Base-by-base conservation (phyloP, 1,284 basidiomycete genomes). In the Ceratobasidium sp. region DNA sequence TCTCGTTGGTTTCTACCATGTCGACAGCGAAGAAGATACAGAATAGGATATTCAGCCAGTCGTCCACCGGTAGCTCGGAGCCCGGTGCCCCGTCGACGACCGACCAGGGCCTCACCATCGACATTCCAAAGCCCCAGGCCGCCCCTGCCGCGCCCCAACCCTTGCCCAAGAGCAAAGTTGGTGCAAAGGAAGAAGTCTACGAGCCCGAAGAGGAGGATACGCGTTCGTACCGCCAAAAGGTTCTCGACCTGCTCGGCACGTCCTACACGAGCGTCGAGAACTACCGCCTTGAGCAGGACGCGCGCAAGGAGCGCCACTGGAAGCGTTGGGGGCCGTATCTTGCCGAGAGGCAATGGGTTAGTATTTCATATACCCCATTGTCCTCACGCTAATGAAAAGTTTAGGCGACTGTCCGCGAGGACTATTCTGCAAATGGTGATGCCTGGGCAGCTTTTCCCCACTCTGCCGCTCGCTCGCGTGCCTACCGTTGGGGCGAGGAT, bases 371-470 rank as follows among this genome's bases (percentile, higher is more conserved):
- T 46, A 70, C 43, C 69, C 50, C 74, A 62, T 45, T 71, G 36
- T 6, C 46, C 39, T 46, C 21, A 39, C 36, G 28, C 69, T 64
- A 43, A 46, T 46, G 50, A 58, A 48, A 32, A 50, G 28, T 61
- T 34, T 48, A 75, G 3, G 96, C 95, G 36, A 98, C 96, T 26
- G 97, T 99, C 46, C 90, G 97, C 75, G 97, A 99, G 81, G 97
- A 99, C 81, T 99, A 99, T 83, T 98, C 96, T 55, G 89, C 86
- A 41, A 92, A 98, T 80, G 97, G 97, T 70, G 94, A 99, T 80
- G 96, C 97, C 8, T 99, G 97, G 97, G 92, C 90, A 76, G 94
- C 97, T 79, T 99, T 99, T 81, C 95, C 96, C 48, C 97, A 98
- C 81, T 93, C 95, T 75, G 93, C 96, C 77, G 92, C 97, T 2